A percentile compares a stretch with the other conserved stretches of the same genome.
Conservation (phyloP, 192 early-diverging fungal genomes). For the Umbelopsis vinacea region DNA sequence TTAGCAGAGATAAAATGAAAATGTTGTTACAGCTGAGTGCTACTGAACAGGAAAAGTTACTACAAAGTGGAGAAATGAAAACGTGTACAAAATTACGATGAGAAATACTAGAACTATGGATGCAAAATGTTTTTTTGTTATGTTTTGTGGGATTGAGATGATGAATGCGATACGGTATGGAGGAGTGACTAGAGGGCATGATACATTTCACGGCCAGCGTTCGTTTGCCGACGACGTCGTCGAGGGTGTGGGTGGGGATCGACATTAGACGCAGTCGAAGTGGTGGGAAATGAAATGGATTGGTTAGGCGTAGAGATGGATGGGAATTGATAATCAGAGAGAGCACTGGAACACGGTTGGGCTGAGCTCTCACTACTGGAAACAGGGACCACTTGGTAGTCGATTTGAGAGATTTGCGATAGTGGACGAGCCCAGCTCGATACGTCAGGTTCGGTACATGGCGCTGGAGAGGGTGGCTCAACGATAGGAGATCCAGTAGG, state of each 20-base stretch:
- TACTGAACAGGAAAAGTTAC: no score
- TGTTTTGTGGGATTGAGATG: no score
- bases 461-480: not conserved
- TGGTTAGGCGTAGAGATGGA: not conserved
- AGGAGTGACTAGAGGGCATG: not conserved
- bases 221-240: not conserved
- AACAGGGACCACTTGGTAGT: not conserved
- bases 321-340: not conserved
- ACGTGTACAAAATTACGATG: no score
- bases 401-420: not conserved
- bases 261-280: not conserved
- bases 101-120: no score
- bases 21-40: no score
- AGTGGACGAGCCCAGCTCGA: not conserved
- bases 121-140: no score
- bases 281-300: not conserved
- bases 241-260: not conserved
- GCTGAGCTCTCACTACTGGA: not conserved
- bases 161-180: no score
- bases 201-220: constrained; percentile 3
- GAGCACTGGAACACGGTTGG: not conserved
- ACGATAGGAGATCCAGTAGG: not conserved
- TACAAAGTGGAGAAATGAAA: no score
- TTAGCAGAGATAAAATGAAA: no score
- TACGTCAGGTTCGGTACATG: not conserved